Conservation (phyloP, 768 basidiomycete genomes). For the Mycena maculata region DNA sequence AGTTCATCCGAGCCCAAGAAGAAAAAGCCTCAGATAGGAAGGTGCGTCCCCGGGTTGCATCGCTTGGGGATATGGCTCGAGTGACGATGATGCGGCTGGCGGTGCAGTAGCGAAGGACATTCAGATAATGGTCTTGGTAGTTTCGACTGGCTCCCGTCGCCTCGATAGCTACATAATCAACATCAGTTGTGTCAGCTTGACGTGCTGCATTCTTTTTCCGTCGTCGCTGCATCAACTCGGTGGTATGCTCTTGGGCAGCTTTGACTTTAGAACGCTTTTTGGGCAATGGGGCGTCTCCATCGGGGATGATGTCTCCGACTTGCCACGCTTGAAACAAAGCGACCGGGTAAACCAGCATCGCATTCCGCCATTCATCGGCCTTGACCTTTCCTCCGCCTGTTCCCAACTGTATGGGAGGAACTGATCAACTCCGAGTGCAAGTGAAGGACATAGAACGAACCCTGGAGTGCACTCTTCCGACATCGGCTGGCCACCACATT, state of each 20-base stretch:
- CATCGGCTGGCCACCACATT: conserved; percentile 4
- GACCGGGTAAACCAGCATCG: too few relatives aligned
- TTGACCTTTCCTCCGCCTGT: too few relatives aligned
- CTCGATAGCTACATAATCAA: conserved; percentile 1
- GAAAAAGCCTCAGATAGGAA: too few relatives aligned
- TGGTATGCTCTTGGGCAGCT: neutral
- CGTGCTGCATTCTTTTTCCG: conserved; percentile 8
- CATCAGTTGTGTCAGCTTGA: neutral
- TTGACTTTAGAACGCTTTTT: neutral
- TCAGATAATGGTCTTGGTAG: conserved; percentile 6
- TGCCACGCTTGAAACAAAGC: conserved; percentile 15
- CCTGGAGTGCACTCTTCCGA: conserved; percentile 7
- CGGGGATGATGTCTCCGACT: neutral
- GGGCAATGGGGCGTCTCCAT: neutral
- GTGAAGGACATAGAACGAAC: neutral
- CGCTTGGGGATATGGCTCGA: conserved; percentile 1
- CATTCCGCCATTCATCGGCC: too few relatives aligned
- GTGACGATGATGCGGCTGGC: neutral
- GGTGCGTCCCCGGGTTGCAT: neutral
- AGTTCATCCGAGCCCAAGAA: too few relatives aligned
- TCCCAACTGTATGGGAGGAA: neutral
- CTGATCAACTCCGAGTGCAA: neutral
- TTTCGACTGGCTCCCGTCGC: conserved; percentile 4
- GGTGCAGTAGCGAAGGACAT: conserved; percentile 11
- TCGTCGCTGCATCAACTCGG: neutral